phyloP scores from a whole-genome alignment of 345 rosid genomes.

The Barbarea vulgaris region DNA sequence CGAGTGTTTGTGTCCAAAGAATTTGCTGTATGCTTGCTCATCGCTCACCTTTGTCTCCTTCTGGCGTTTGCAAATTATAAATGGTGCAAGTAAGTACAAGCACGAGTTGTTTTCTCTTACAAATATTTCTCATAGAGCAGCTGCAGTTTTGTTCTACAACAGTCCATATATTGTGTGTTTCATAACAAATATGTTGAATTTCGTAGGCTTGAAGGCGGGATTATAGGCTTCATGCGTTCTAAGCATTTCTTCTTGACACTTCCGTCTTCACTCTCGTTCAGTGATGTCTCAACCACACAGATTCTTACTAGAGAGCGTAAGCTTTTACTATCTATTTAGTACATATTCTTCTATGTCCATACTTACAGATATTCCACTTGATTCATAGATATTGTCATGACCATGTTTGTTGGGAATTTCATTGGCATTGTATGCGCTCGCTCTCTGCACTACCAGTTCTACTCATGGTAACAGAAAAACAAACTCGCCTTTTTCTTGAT shows the following conservation, averaged over 20 bases:
- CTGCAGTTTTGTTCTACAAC: not conserved
- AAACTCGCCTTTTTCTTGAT: not conserved
- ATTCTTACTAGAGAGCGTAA: constrained; percentile 69
- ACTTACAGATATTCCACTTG: constrained; percentile 29
- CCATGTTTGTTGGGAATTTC: constrained; percentile 87
- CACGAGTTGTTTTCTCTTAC: constrained; percentile 9
- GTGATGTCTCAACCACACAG: constrained; percentile 42
- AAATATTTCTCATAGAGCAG: constrained; percentile 1
- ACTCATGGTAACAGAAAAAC: constrained; percentile 71
- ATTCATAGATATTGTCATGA: constrained; percentile 65
- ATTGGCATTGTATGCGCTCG: constrained; percentile 89
- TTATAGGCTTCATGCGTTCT: constrained; percentile 59
- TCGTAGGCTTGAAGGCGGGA: constrained; percentile 88
- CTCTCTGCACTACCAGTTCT: constrained; percentile 95
- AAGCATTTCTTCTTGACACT: constrained; percentile 46
- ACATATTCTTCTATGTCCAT: constrained; percentile 8
- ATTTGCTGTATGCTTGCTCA: constrained; percentile 79
- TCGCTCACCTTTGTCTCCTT: constrained; percentile 70
- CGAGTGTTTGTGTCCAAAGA: constrained; percentile 81
- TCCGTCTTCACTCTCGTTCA: constrained; percentile 36
- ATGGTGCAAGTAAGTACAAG: constrained; percentile 93
- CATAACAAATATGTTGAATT: constrained; percentile 7
- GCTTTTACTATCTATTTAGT: constrained; percentile 28
- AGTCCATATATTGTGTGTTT: constrained; percentile 3
- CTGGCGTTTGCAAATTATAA: constrained; percentile 66